Evolutionary conservation across 2,329 filamentous ascomycete species (phyloP).

Genomic region (Beauveria caledonica): DNA sequence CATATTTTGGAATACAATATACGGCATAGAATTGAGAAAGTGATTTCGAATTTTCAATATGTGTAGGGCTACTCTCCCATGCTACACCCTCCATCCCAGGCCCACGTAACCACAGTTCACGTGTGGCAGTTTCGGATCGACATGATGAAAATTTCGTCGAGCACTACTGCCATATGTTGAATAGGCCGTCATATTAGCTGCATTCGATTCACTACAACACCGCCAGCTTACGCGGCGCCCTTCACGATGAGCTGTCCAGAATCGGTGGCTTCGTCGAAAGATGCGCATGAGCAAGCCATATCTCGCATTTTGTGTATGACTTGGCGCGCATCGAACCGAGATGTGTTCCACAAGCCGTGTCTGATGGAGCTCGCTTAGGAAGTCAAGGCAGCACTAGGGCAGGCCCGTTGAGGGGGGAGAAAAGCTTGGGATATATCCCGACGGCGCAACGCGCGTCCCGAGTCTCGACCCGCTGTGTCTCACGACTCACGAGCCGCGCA

Average conservation of each 20-base stretch:
- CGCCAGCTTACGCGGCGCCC: background rate
- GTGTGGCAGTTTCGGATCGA: background rate
- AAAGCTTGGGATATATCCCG: background rate
- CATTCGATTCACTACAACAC: background rate
- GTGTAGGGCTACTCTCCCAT: background rate
- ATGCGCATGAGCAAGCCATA: background rate
- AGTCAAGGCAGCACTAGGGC: background rate
- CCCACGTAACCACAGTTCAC: background rate
- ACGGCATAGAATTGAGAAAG: background rate
- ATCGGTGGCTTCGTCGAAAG: background rate
- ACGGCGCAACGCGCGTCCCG: conserved; percentile 7
- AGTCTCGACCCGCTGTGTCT: conserved; percentile 7
- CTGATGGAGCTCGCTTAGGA: background rate
- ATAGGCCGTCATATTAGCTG: no score
- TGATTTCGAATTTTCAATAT: background rate
- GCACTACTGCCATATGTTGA: background rate
- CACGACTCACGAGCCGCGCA: background rate
- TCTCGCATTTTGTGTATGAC: background rate
- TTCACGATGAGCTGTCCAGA: background rate
- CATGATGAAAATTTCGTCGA: background rate
- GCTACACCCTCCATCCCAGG: no score
- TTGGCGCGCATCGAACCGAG: background rate
- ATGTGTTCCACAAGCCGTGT: background rate
- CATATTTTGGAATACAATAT: conserved; percentile 6
- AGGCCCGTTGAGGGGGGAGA: background rate